Evolutionary conservation across 805 yeast genomes (phyloP), one percentile per base, ranked within the genome.

Genomic region (Candida orba): DNA sequence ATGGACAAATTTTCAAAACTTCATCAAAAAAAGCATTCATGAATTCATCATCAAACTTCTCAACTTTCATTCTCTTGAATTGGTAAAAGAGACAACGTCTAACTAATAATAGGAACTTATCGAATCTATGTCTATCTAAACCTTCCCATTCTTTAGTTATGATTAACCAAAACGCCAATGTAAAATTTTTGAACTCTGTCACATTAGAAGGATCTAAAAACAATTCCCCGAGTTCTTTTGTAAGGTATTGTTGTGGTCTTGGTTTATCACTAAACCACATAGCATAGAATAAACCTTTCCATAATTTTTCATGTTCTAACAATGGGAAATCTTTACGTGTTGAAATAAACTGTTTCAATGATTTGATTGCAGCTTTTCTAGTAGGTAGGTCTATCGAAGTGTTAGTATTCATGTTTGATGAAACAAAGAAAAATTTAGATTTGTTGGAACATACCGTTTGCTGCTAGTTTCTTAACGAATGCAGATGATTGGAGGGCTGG

Each of bases 191-290:
- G 59, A 76, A 71, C 62, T 70, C 69, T 6, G 59, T 60, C 5
- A 52, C 50, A 27, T 10, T 27, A 1, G 77, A 69, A 14, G 76
- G 65, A 20, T 65, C 64, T 15, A 67, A 65, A 15, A 75, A 78
- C 30, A 79, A 56, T 25, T 64, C 69, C 2, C 91, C 95, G 49
- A 93, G 67, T 36, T 76, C 79, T 39, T 72, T 75, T 3, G 96
- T 95, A 33, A 93, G 68, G 46, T 81, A 68, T 63, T 89, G 96
- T 64, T 93, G 99, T 22, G 95, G 93, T 54, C 84, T 73, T 24
- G 96, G 95, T 58, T 90, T 78, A 63, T 93, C 99, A 59, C 95
- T 77, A 67, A 84, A 88, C 98, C 99, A 93, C 95, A 93, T 87
- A 10, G 95, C 78, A 59, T 73, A 93, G 64, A 83, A 93, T 34